Conservation (phyloP, 805 yeast species). For the Cyberlindnera meyerae region DNA sequence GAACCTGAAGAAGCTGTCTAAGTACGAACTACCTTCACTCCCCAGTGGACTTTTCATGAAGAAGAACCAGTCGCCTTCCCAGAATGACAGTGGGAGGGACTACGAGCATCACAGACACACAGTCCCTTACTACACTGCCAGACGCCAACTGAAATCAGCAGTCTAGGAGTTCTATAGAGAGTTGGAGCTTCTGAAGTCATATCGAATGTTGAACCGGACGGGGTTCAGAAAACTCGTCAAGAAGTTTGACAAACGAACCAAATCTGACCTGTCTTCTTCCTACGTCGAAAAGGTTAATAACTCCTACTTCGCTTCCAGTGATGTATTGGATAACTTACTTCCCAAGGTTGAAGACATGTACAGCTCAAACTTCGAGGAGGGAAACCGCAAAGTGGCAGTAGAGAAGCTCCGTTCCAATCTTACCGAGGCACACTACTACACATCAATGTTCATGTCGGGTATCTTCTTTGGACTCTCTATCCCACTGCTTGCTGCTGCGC, state of each 20-base stretch:
- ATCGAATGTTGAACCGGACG: slow-evolving; percentile 71
- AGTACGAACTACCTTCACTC: slow-evolving; percentile 38
- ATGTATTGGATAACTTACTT: slow-evolving; percentile 59
- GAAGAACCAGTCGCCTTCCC: too few species aligned
- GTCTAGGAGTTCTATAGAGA: slow-evolving; percentile 69
- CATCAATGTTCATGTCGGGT: slow-evolving; percentile 57
- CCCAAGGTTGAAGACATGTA: slow-evolving; percentile 62
- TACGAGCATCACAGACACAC: slow-evolving; percentile 35
- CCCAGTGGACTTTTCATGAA: slow-evolving; percentile 29
- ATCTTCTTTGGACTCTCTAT: slow-evolving; percentile 62
- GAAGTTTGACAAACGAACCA: slow-evolving; percentile 77
- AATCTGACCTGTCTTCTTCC: slow-evolving; percentile 35
- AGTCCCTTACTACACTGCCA: slow-evolving; percentile 60
- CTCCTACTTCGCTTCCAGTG: slow-evolving; percentile 58
- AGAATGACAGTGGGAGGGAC: slow-evolving; percentile 35
- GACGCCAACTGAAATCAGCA: slow-evolving; percentile 64
- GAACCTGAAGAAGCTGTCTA: slow-evolving; percentile 24
- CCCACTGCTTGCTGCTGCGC: slow-evolving; percentile 60
- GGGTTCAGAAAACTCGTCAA: slow-evolving; percentile 87
- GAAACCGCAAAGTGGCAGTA: slow-evolving; percentile 61
- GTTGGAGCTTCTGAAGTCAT: slow-evolving; percentile 64
- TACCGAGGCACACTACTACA: slow-evolving; percentile 32
- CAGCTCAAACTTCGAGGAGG: slow-evolving; percentile 61
- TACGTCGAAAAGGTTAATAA: slow-evolving; percentile 57
- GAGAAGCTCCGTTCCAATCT: slow-evolving; percentile 58